Conservation (phyloP, 2,329 filamentous ascomycete species). For the Aspergillus carbonarius region DNA sequence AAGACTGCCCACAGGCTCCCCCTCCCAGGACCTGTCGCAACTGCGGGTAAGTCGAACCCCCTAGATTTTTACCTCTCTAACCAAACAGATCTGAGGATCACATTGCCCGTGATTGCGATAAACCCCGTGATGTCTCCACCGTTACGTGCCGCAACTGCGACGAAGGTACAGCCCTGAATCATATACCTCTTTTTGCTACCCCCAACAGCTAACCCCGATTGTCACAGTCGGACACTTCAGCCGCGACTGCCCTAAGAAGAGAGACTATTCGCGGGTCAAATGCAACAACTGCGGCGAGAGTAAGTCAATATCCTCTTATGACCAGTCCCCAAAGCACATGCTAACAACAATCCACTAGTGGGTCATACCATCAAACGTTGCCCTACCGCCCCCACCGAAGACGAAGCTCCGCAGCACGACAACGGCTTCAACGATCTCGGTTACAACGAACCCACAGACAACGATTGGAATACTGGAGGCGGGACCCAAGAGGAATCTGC, state of each 20-base stretch:
- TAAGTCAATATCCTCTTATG: conserved; percentile 23
- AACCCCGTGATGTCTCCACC: conserved; percentile 41
- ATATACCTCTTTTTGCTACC: background rate
- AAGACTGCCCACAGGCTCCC: conserved; percentile 44
- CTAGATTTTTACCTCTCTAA: conserved; percentile 10
- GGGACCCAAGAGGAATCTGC: background rate
- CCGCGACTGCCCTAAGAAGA: conserved; percentile 46
- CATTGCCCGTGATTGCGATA: conserved; percentile 43
- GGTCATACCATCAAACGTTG: conserved; percentile 46
- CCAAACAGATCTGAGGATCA: conserved; percentile 42
- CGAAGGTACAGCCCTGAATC: conserved; percentile 28
- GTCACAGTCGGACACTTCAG: conserved; percentile 41
- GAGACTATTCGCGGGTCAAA: conserved; percentile 45
- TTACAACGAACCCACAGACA: background rate
- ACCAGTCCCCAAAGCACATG: background rate
- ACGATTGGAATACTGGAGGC: background rate
- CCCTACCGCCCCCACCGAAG: conserved; percentile 24
- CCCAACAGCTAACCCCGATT: conserved; percentile 10
- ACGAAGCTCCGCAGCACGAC: conserved; percentile 12
- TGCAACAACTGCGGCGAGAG: conserved; percentile 48
- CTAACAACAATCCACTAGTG: conserved; percentile 29
- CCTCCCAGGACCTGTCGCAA: conserved; percentile 44
- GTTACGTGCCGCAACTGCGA: conserved; percentile 50
- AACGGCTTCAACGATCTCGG: background rate
- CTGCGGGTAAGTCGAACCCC: conserved; percentile 38